These are phyloP conservation scores for Hypoxylon fragiforme DNA, from an alignment of 495 filamentous ascomycete species.

Conservation along the genomic window DNA sequence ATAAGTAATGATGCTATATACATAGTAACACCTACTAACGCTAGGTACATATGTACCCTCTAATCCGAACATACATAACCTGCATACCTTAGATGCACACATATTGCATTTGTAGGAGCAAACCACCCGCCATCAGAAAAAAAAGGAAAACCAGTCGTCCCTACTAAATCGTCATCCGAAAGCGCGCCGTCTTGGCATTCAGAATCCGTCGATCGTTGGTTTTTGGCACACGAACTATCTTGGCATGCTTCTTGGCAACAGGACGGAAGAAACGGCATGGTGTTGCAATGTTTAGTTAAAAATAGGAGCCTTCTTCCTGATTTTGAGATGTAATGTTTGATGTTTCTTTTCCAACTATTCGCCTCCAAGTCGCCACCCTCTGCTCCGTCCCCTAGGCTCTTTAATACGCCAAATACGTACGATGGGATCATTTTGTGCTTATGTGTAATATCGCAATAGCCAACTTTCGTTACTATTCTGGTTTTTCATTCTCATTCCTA, in stretches of 20 bases:
- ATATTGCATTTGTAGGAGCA: background rate
- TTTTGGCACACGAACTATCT: constrained; percentile 29
- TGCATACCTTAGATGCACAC: no score
- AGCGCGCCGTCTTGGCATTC: constrained; percentile 20
- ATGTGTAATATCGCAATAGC: constrained; percentile 25
- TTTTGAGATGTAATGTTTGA: constrained; percentile 24
- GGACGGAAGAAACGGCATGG: constrained; percentile 32
- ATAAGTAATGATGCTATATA: no score
- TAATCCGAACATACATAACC: no score
- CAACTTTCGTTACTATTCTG: background rate
- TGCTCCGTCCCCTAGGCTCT: background rate
- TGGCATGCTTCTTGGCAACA: constrained; percentile 34
- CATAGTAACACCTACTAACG: no score
- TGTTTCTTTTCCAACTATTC: constrained; percentile 16
- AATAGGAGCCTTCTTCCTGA: constrained; percentile 18
- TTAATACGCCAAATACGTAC: constrained; percentile 4
- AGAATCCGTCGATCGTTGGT: constrained; percentile 28
- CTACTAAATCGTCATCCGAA: constrained; percentile 11
- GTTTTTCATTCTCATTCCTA: constrained; percentile 3
- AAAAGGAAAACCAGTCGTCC: background rate
- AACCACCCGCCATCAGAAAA: background rate
- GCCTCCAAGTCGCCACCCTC: background rate
- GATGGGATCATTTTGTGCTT: constrained; percentile 15
- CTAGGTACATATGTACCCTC: no score
- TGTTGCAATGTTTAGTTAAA: constrained; percentile 32